Conservation (phyloP, 208 protist species). For the Lotmaria passim region DNA sequence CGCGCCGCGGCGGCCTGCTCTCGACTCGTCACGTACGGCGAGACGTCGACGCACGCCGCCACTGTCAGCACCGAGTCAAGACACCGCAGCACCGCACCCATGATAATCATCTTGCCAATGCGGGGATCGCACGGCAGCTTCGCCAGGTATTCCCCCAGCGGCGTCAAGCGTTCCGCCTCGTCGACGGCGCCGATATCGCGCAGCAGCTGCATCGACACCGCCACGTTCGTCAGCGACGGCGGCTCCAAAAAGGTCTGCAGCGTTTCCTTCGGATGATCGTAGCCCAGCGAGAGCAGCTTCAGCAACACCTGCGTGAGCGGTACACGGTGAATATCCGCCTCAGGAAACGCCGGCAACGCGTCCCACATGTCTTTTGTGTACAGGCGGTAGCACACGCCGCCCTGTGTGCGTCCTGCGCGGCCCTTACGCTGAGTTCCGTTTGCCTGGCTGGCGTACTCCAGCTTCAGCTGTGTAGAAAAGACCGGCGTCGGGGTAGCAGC, state of each 20-base stretch:
- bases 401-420: slow-evolving; percentile 97
- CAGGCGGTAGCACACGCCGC: slow-evolving; percentile 98
- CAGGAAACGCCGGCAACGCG: slow-evolving; percentile 68
- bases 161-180: slow-evolving; percentile 65
- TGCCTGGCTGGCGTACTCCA: slow-evolving; percentile 92
- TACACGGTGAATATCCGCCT: slow-evolving; percentile 94
- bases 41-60: slow-evolving; percentile 83
- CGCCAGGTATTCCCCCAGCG: slow-evolving; percentile 88
- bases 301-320: slow-evolving; percentile 94
- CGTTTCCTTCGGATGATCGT: slow-evolving; percentile 58
- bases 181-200: slow-evolving; percentile 69
- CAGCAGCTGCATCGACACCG: slow-evolving; percentile 63
- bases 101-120: slow-evolving; percentile 95
- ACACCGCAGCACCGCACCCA: slow-evolving; percentile 91
- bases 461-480: slow-evolving; percentile 74
- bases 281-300: slow-evolving; percentile 76
- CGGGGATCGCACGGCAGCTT: slow-evolving; percentile 85
- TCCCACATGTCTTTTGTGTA: slow-evolving; percentile 88
- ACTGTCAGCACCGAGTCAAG: slow-evolving; percentile 95
- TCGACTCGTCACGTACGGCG: slow-evolving; percentile 65
- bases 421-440: slow-evolving; percentile 98
- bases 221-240: slow-evolving; percentile 62
- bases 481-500: slow-evolving; percentile 15
- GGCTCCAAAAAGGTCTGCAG: slow-evolving; percentile 87
- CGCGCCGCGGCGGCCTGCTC: slow-evolving; percentile 50